A percentile compares a stretch with the other conserved stretches of the same genome.
Conservation (phyloP, 2,329 filamentous ascomycete genomes). For the Fusarium sp. region DNA sequence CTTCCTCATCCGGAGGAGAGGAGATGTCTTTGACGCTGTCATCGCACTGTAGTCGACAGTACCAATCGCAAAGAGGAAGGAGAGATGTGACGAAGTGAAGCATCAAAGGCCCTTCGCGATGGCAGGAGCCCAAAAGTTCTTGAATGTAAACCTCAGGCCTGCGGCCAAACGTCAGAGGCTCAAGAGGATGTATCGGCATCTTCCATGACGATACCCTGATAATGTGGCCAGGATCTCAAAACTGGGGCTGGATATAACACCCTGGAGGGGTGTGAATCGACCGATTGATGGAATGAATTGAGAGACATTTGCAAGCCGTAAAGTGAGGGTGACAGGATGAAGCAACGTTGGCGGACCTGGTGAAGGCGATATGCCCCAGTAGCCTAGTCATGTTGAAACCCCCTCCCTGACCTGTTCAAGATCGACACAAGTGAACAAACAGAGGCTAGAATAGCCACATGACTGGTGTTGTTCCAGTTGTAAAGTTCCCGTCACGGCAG, state of each 20-base stretch:
- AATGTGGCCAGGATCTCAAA: constrained; percentile 20
- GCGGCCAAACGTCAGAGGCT: constrained; percentile 7
- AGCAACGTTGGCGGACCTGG: not conserved
- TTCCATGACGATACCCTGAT: constrained; percentile 19
- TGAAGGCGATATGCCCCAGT: not conserved
- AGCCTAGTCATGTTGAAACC: not conserved
- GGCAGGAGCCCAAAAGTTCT: constrained; percentile 40
- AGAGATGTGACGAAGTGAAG: constrained; percentile 17
- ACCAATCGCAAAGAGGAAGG: constrained; percentile 42
- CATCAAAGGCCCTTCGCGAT: constrained; percentile 8
- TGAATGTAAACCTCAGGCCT: constrained; percentile 10
- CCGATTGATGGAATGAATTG: not conserved
- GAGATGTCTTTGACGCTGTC: constrained; percentile 14
- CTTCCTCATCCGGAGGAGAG: constrained; percentile 39
- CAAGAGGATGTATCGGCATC: constrained; percentile 16
- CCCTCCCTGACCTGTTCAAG: constrained; percentile 17
- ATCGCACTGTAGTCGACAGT: constrained; percentile 13
- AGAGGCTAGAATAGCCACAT: not conserved
- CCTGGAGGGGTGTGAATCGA: not conserved
- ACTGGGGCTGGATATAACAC: not conserved
- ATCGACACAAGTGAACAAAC: constrained; percentile 14
- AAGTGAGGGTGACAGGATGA: constrained; percentile 3
- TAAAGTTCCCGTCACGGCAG: not conserved
- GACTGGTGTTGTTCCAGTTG: not conserved
- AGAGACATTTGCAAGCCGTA: not conserved